These are phyloP conservation scores for Lepidium aucheri DNA, from an alignment of 345 rosid species.

Conservation along the genomic window DNA sequence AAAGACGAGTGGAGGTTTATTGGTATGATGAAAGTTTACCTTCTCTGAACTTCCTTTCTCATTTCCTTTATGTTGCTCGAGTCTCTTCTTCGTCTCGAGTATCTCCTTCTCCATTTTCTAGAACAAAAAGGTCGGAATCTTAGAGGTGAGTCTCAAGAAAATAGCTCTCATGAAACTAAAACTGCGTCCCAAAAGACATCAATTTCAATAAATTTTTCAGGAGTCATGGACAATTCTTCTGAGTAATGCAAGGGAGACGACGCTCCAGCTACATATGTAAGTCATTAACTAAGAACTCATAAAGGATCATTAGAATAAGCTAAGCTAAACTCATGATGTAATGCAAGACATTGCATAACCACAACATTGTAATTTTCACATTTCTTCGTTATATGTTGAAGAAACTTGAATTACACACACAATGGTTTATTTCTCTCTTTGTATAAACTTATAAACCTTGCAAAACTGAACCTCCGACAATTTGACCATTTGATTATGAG, in stretches of 20 bases:
- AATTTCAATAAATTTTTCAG: background rate
- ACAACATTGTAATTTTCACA: background rate
- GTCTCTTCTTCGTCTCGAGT: slow-evolving; percentile 56
- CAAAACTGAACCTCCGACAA: background rate
- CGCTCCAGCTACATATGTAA: background rate
- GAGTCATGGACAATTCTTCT: background rate
- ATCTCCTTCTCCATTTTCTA: slow-evolving; percentile 89
- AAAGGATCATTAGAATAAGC: background rate
- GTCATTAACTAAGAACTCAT: background rate
- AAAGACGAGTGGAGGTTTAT: background rate
- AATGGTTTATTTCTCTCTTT: background rate
- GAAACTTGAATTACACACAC: background rate
- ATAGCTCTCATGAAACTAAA: background rate
- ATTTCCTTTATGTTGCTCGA: slow-evolving; percentile 57
- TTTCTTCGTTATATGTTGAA: background rate
- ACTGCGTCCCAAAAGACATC: background rate
- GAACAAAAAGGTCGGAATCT: background rate
- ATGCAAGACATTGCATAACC: background rate
- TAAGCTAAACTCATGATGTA: too few species aligned
- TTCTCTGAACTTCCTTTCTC: slow-evolving; percentile 44
- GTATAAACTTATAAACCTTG: background rate
- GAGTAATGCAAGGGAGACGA: background rate
- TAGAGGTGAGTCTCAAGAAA: background rate
- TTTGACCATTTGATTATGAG: background rate
- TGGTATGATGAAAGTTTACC: slow-evolving; percentile 31